Base-by-base conservation (phyloP, 371 early-diverging fungal genomes). In the Rhizopus arrhizus region DNA sequence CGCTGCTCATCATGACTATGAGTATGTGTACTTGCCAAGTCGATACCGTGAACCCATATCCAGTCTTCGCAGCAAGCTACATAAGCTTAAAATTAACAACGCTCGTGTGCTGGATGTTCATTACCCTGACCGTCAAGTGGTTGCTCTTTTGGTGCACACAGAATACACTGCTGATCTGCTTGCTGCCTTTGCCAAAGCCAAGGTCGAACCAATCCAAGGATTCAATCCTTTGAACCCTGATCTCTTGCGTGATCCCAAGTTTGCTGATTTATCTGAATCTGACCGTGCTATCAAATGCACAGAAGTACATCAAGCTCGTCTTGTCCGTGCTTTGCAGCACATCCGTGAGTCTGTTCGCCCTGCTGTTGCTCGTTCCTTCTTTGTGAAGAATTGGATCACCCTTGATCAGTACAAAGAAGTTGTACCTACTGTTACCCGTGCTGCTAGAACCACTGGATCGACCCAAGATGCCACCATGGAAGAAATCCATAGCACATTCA, bases 71-170 rank as follows among this genome's bases (percentile, higher is more conserved):
- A 9, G 7, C 0, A 51, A 15, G 7, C 8, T 51, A 1, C 8
- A n/a, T 13, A 13, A 12, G 11, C 34, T 51, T 2, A 32, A 34
- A 5, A 33, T 51, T 2, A 34, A 51, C 11, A 36, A 36, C 2
- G 36, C 36, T 36, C 36, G 36, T 36, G 36, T 36, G 9, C 11
- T 58, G 4, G 59, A 58, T 32, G 40, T 58, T 32, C 49, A 58
- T 16, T 58, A 58, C 10, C 58, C 58, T 2, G 42, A 47, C 1
- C 36, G 31, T 31, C 47, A 45, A 11, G 33, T 50, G n/a, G 50
- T 58, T 3, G 58, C 50, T 8, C 42, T 58, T 7, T 16, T 58
- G 3, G 22, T 52, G 0, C 59, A 59, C 35, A 38, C 4, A 0
- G 49, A 32, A 2, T 58, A 58, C 40, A 6, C 12, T 42, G 33